Evolutionary conservation across 1,139 yeast genomes (phyloP).

Genomic region (Candida tunisiensis): DNA sequence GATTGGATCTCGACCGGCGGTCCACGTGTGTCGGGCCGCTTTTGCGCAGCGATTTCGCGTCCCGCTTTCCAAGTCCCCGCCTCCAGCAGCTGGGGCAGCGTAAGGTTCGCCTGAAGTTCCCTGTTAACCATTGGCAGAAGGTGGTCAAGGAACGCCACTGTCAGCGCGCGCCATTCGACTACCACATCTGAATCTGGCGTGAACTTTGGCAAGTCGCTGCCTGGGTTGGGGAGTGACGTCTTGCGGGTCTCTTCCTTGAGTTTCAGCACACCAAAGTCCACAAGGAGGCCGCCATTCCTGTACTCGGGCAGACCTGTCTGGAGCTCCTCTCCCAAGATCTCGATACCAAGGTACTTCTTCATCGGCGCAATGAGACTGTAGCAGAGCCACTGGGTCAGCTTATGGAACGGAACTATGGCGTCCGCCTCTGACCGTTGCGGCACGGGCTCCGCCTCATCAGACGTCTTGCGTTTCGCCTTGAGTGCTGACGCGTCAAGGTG

Average conservation of each 20-base stretch:
- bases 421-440: slow-evolving; percentile 14
- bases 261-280: slow-evolving; percentile 32
- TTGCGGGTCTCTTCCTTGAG: slow-evolving; percentile 24
- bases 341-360: slow-evolving; percentile 23
- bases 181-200: slow-evolving; percentile 36
- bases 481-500: no score
- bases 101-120: slow-evolving; percentile 20
- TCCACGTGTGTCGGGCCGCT: slow-evolving; percentile 31
- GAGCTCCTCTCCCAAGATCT: slow-evolving; percentile 25
- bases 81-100: slow-evolving; percentile 38
- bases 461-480: no score
- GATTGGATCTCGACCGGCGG: slow-evolving; percentile 42
- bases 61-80: slow-evolving; percentile 56
- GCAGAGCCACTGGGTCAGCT: slow-evolving; percentile 45
- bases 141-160: slow-evolving; percentile 35
- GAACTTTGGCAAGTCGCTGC: slow-evolving; percentile 27
- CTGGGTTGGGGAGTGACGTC: slow-evolving; percentile 19
- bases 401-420: slow-evolving; percentile 38
- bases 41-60: slow-evolving; percentile 31
- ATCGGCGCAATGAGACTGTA: slow-evolving; percentile 39
- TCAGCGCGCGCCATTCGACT: slow-evolving; percentile 48
- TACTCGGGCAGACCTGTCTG: slow-evolving; percentile 50
- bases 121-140: slow-evolving; percentile 31
- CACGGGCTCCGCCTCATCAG: no score
- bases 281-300: slow-evolving; percentile 43